These are phyloP conservation scores for Panaeolus papilionaceus DNA, from an alignment of 768 basidiomycete genomes.

Conservation along the genomic window DNA sequence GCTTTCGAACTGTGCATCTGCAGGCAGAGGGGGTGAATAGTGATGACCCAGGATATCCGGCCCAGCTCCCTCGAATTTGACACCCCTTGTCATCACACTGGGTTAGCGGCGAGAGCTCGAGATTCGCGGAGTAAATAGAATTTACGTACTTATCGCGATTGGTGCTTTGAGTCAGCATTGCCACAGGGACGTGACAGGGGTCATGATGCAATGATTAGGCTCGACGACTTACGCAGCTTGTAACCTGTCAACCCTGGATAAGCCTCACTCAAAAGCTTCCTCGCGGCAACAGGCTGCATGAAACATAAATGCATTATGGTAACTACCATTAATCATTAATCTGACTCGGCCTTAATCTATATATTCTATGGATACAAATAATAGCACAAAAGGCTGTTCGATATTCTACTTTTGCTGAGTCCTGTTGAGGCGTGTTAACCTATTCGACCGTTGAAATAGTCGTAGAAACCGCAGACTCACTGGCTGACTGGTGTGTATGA, in stretches of 20 bases:
- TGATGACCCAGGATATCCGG: conserved; percentile 7
- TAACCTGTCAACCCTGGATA: neutral
- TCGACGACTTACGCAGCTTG: conserved; percentile 13
- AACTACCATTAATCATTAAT: conserved; percentile 4
- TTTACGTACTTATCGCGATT: conserved; percentile 16
- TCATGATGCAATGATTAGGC: conserved; percentile 29
- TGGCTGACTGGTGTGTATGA: conserved; percentile 61
- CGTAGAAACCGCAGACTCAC: conserved; percentile 44
- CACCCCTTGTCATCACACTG: conserved; percentile 11
- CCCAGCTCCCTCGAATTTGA: conserved; percentile 9
- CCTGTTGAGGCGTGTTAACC: neutral
- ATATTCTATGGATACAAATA: conserved; percentile 5
- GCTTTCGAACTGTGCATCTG: neutral
- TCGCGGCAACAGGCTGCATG: conserved; percentile 5
- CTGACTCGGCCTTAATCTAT: conserved; percentile 7
- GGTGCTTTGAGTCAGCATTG: conserved; percentile 14
- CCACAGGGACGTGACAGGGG: conserved; percentile 22
- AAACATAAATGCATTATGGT: conserved; percentile 8
- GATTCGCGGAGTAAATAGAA: conserved; percentile 3
- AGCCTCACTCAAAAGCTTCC: neutral
- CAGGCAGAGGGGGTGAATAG: neutral
- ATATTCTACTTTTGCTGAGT: conserved; percentile 2
- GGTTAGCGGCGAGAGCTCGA: conserved; percentile 5
- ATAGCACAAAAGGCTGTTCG: neutral
- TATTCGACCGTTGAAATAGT: neutral